Evolutionary conservation across 305 asterid genomes (phyloP), one percentile per base, ranked within the genome.

Genomic region (Fraxinus velutina): DNA sequence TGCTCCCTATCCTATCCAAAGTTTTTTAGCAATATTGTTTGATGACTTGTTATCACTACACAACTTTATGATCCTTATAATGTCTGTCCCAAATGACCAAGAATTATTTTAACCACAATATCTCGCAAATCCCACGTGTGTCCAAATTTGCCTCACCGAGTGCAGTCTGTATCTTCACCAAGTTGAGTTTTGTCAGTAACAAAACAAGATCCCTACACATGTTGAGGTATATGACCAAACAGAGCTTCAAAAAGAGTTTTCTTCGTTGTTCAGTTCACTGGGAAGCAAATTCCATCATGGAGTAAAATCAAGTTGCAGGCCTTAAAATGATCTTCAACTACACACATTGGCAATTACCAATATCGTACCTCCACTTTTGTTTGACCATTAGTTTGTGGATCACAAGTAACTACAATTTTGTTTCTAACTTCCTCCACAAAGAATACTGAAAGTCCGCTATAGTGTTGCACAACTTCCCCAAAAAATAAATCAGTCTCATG

Each of bases 261-360:
- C 39, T 29, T 15, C 12, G 1, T 13, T 4, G 19, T 29, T 13
- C 21, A 5, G 2, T 30, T 70, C 75, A 70, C 22, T 15, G 39
- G 42, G 75, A 70, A 30, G 74, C 36, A 68, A 68, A 29, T 68
- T 68, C 74, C 74, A 68, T 68, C 74, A 68, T 30, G 74, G 27
- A 68, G 39, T 68, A 68, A 68, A 27, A 68, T 68, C 74, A 30
- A 70, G 75, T 30, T 13, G 42, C 22, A 15, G 17, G 75, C 39
- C 22, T 30, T 70, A 29, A 15, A 34, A 70, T 29, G 37, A 70
- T 32, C 75, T 27, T 68, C 19, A 68, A 68, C 37, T 29, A 29
- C 39, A 68, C 37, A 29, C 39, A n/a, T 68, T 24, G 13, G 36
- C 73, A 66, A 66, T 66, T 27, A 27, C 21, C 36, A 10, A 6